These are phyloP conservation scores for Russula sp. DNA, from an alignment of 768 basidiomycete species.

Conservation along the genomic window DNA sequence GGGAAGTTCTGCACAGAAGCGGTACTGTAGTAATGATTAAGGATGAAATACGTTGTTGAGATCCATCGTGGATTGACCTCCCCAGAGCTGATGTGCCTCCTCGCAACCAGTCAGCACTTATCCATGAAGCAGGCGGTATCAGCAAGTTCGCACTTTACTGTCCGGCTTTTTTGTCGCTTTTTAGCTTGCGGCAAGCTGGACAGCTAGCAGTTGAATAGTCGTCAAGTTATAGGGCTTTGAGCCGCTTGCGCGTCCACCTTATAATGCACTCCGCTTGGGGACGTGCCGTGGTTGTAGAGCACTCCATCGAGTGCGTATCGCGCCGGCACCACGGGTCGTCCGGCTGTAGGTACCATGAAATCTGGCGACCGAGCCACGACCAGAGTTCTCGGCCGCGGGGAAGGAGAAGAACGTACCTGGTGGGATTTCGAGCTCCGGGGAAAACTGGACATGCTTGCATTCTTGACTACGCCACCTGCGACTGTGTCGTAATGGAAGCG, in stretches of 20 bases:
- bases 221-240: no score
- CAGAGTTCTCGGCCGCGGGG: neutral
- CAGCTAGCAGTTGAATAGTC: no score
- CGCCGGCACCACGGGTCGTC: slow-evolving; percentile 54
- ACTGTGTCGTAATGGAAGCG: slow-evolving; percentile 81
- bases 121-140: no score
- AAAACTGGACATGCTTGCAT: slow-evolving; percentile 76
- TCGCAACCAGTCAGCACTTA: no score
- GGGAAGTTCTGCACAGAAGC: slow-evolving; percentile 79
- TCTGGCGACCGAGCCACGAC: neutral
- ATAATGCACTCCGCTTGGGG: slow-evolving; percentile 92
- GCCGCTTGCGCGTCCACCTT: slow-evolving; percentile 90
- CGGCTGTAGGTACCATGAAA: slow-evolving; percentile 32
- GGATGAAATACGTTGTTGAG: slow-evolving; percentile 62
- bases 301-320: slow-evolving; percentile 82
- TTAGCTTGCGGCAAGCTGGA: no score
- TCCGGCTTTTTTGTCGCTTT: no score
- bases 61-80: slow-evolving; percentile 36
- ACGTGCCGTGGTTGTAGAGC: slow-evolving; percentile 88
- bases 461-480: slow-evolving; percentile 78
- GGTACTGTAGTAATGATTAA: slow-evolving; percentile 88
- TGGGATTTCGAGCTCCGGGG: slow-evolving; percentile 72
- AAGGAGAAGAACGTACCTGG: slow-evolving; percentile 44
- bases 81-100: slow-evolving; percentile 64
- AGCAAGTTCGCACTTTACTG: no score